A percentile compares a stretch with the other conserved stretches of the same genome.
phyloP scores from a whole-genome alignment of 2,329 filamentous ascomycete genomes.

The Alternaria rosae region DNA sequence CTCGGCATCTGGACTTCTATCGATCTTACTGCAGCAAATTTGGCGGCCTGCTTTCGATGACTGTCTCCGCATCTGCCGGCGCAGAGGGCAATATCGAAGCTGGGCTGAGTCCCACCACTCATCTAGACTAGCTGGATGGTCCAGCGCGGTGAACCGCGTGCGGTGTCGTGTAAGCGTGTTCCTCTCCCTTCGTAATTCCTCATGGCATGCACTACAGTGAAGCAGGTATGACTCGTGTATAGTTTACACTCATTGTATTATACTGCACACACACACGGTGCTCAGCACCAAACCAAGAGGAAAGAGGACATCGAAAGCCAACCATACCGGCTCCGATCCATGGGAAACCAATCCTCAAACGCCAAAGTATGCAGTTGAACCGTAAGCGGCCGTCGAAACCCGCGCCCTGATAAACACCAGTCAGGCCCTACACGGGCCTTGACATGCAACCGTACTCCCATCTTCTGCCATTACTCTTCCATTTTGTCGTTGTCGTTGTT shows the following conservation, averaged over 20 bases:
- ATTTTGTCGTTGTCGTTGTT: constrained; percentile 31
- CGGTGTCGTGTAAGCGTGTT: too few species aligned
- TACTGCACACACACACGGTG: constrained; percentile 5
- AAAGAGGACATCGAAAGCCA: background rate
- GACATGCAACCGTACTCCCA: constrained; percentile 22
- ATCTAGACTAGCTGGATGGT: too few species aligned
- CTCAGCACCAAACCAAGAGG: background rate
- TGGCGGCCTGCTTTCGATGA: too few species aligned
- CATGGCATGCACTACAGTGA: too few species aligned
- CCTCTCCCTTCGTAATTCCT: too few species aligned
- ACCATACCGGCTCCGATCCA: background rate
- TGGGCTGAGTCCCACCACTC: too few species aligned
- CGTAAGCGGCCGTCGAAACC: background rate
- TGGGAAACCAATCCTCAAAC: background rate
- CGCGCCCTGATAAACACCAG: constrained; percentile 16
- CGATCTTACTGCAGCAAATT: too few species aligned
- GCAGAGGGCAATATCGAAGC: too few species aligned
- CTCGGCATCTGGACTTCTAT: too few species aligned
- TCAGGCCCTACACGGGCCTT: constrained; percentile 12
- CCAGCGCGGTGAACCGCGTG: too few species aligned
- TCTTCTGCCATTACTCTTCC: constrained; percentile 35
- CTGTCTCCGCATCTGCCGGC: too few species aligned
- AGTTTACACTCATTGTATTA: constrained; percentile 10
- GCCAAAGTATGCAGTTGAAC: constrained; percentile 10
- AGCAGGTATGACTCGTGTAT: fast-evolving